Percentiles rank a stretch among this genome's conserved stretches.
Conservation (phyloP, 805 yeast species). For the Metschnikowia gruessii region DNA sequence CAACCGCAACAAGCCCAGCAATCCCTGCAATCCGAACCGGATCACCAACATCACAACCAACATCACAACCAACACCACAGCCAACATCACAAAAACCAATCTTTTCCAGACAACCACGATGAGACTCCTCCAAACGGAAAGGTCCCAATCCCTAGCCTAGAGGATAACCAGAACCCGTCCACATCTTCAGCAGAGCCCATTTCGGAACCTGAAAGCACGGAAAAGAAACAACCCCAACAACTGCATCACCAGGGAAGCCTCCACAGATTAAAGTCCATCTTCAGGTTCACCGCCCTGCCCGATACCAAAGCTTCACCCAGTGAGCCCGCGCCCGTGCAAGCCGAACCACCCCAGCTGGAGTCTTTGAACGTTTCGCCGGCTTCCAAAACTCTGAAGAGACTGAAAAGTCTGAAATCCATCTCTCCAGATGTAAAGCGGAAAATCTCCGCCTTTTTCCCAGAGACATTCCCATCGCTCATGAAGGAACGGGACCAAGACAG, state of each 20-base stretch:
- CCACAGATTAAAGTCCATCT: slow-evolving; percentile 1
- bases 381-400: too few relatives aligned
- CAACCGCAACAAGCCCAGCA: too few relatives aligned
- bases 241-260: not conserved
- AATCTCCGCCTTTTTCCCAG: not conserved
- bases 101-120: too few relatives aligned
- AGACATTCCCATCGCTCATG: not conserved
- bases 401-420: too few relatives aligned
- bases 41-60: slow-evolving; percentile 14
- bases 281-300: slow-evolving; percentile 16
- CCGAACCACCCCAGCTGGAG: not conserved
- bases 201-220: slow-evolving; percentile 1
- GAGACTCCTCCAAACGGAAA: too few relatives aligned
- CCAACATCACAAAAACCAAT: too few relatives aligned
- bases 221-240: slow-evolving; percentile 1
- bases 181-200: not conserved
- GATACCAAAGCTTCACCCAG: slow-evolving; percentile 9
- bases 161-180: too few relatives aligned
- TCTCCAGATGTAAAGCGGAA: not conserved
- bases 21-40: too few relatives aligned
- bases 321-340: not conserved
- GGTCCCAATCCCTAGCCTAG: too few relatives aligned
- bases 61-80: not conserved
- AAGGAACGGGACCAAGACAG: not conserved
- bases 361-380: not conserved